Base-by-base conservation (phyloP, 768 basidiomycete species). In the Scleroderma bovista region DNA sequence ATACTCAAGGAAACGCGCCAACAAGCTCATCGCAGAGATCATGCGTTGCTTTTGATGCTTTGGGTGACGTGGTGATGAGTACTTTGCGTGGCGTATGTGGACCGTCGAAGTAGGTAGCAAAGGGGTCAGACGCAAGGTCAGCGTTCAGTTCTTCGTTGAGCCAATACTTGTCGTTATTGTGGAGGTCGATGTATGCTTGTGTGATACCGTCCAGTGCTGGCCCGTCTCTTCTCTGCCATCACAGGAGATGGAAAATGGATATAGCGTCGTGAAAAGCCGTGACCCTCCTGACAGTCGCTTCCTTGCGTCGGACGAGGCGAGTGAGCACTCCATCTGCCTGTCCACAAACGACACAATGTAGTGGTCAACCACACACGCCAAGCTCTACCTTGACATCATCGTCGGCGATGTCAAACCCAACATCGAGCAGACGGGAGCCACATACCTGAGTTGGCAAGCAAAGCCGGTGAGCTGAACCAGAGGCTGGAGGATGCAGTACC, bases 271-370 rank as follows among this genome's bases (percentile, higher is more conserved):
- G 39, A 86, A 86, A 60, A 93, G 93, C 9, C 81, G 83, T n/a
- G 96, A 95, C 2, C 88, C 93, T 6, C 74, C 84, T 20, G 88
- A 95, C 44, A 89, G 96, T 24, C 82, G 82, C 51, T 98, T 98
- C 73, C 98, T 99, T 63, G 96, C 96, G 23, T 96, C 95, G 5
- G 93, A 96, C 65, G 92, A 94, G 52, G 79, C 94, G 24, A 93
- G 94, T 42, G 96, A 98, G 73, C 96, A 99, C 72, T 84, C 89
- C 47, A 96, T 99, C 63, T 99, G 96, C 65, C 80, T 98, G 44
- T 90, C 90, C 6, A 88, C 91, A 17, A 95, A 95, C 67, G 87
- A 92, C 69, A 85, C 91, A 2, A 81, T 88, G 15, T 95, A 90
- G 92, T 88, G 89, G 68, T 77, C 79, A 50, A 78, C 74, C 61